Evolutionary conservation across 1,284 basidiomycete species (phyloP), one percentile per base, ranked within the genome.

Genomic region (Malassezia sp.): DNA sequence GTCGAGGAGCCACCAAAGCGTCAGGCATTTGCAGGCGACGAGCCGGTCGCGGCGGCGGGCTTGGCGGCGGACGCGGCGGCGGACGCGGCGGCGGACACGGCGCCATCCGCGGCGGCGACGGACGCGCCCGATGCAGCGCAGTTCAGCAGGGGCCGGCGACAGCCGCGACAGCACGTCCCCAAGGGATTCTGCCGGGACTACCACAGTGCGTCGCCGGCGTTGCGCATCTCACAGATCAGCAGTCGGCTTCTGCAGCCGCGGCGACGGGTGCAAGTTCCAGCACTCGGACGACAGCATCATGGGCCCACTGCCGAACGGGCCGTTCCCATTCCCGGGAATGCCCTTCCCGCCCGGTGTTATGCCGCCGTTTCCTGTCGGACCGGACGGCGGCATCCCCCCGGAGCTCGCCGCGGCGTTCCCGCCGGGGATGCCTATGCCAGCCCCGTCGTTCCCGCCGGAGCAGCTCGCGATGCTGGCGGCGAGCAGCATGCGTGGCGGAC

Each of bases 221-320:
- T n/a, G 27, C 37, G 8, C 37, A n/a, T n/a, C 7, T 5, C 32
- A 17, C n/a, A 22, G 35, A 34, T 73, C 54, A 56, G 52, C 55
- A 34, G 54, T 56, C 26, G 66, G 90, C 2, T 93, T 82, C 71
- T 96, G 90, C 64, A 79, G 85, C 40, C 80, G 89, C 22, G 90
- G 90, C 29, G 81, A 78, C n/a, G 77, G 77, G 52, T 96, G 90
- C 77, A 87, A 85, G 67, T 95, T 80, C 70, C 86, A 85, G 57
- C 90, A 96, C 62, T 63, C 61, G 22, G 37, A 51, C 18, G 57
- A 59, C 42, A 37, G 38, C 26, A 57, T 56, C 17, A 45, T 50
- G 2, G 53, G 42, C 23, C 49, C 39, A 23, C 20, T 48, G 29
- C 49, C 39, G 8, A 26, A 22, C 4, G 21, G 29, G 14, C 42